Evolutionary conservation across 805 yeast species (phyloP), one percentile per base, ranked within the genome.

Genomic region (Nakazawaea ambrosiae): DNA sequence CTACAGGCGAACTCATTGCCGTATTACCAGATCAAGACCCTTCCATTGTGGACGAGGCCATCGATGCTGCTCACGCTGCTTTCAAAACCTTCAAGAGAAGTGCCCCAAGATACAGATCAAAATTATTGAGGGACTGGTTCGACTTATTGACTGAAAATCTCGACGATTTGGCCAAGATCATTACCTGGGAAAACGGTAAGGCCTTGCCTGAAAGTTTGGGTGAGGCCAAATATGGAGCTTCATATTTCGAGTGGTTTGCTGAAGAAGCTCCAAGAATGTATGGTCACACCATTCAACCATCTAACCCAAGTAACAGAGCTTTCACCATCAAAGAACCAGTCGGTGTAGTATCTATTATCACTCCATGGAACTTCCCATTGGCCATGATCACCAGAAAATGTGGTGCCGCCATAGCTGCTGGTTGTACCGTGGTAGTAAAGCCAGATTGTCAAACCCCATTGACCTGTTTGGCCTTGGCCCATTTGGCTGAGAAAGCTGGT

Each of bases 231-330:
- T 77, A 78, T 47, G 79, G 81, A 8, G 81, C 86, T 1, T 73
- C 85, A 7, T 88, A 82, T 58, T 82, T 85, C 55, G 89, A 86
- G 52, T 89, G 97, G 96, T 89, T 78, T 53, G 69, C 92, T 20
- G 92, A 81, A 54, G 84, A 78, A 46, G 89, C 89, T 7, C 83
- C 87, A 27, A 70, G 87, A 49, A 57, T 73, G 24, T 62, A 74
- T 36, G 90, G 89, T 14, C 80, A 77, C 45, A 61, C 70, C 12
- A 74, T 82, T 40, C 71, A 71, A 17, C 74, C 86, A 3, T 63
- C 70, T 34, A 65, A 61, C 43, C 55, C 70, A 2, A 45, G 60
- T 18, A 65, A 60, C 48, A 66, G 81, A 43, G 76, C 81, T 42
- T 48, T 79, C 38, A 66, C 86, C 4, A 47, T 75, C 43, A 72